Evolutionary conservation across 2,329 filamentous ascomycete species (phyloP).

Genomic region (Huntiella decipiens): DNA sequence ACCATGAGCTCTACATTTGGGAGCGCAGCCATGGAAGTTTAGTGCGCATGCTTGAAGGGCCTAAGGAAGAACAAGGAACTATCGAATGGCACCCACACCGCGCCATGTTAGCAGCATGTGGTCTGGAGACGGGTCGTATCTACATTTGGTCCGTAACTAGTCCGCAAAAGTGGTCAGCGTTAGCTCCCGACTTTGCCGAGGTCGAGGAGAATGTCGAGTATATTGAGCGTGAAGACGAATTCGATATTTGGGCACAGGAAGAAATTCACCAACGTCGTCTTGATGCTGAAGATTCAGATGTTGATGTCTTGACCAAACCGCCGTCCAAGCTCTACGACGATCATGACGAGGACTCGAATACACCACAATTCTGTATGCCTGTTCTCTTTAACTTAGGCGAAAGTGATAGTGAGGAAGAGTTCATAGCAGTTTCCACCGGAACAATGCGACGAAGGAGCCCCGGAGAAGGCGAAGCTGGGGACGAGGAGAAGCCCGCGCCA

Average conservation of each 20-base stretch:
- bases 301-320: slow-evolving; percentile 72
- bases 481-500: slow-evolving; percentile 21
- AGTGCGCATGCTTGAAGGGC: slow-evolving; percentile 90
- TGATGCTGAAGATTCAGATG: slow-evolving; percentile 80
- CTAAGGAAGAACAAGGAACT: slow-evolving; percentile 86
- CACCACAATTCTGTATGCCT: slow-evolving; percentile 65
- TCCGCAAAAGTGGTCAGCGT: slow-evolving; percentile 89
- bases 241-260: slow-evolving; percentile 90
- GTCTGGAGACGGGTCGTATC: slow-evolving; percentile 78
- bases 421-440: slow-evolving; percentile 47
- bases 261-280: slow-evolving; percentile 82
- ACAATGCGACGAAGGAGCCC: slow-evolving; percentile 78
- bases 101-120: slow-evolving; percentile 75
- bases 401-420: slow-evolving; percentile 89
- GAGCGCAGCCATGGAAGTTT: slow-evolving; percentile 83
- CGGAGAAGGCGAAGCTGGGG: slow-evolving; percentile 48
- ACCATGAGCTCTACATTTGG: slow-evolving; percentile 97
- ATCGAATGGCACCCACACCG: slow-evolving; percentile 93
- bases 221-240: slow-evolving; percentile 87
- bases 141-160: slow-evolving; percentile 94
- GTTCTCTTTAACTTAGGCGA: slow-evolving; percentile 84
- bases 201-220: slow-evolving; percentile 98
- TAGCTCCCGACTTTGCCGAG: slow-evolving; percentile 91
- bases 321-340: slow-evolving; percentile 42
- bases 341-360: slow-evolving; percentile 19